Evolutionary conservation across 2,329 filamentous ascomycete genomes (phyloP), one percentile per base, ranked within the genome.

Genomic region (Talaromyces rugulosus): DNA sequence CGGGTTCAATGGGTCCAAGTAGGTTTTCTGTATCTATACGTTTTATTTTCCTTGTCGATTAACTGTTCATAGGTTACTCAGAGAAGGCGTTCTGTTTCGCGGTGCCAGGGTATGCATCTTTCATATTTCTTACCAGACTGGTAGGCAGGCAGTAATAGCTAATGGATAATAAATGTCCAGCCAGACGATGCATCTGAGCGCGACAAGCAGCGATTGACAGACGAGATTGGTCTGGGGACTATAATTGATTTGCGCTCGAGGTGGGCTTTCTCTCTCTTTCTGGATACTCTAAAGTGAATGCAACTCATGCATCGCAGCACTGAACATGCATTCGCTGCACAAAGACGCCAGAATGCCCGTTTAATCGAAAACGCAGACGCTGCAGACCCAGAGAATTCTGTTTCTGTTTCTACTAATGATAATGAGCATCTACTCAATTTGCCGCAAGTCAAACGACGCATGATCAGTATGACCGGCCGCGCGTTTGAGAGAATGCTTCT

Each of bases 191-290:
- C 91, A 40, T 89, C 89, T 0, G 70, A 81, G 23, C 72, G 80
- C 40, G 92, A 96, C 75, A 84, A 85, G 61, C 72, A 79, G 36
- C 77, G 80, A 34, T 81, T 96, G 11, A 75, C 79, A 9, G 75
- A 86, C 7, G 81, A 86, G 34, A 82, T 88, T 67, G 81, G 84
- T 27, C 84, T 96, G 65, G 85, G 82, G 66, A 91, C 87, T 2
- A 84, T 96, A 47, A 83, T 96, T 63, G 92, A 96, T 77, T 79
- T 96, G 11, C 85, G 92, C 61, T 91, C 91, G 64, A 86, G 88
- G 86, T 91, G 81, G 63, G 56, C 8, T 18, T 51, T 60, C n/a
- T 9, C 34, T 16, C 11, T 44, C 11, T 8, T 27, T 23, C 7
- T 8, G 8, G 1, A 36, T 8, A 12, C 18, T 23, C 18, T 27